A percentile compares a stretch with the other conserved stretches of the same genome.
These are phyloP conservation scores for Yarrowia sp. DNA, from an alignment of 805 yeast species.

Conservation along the genomic window DNA sequence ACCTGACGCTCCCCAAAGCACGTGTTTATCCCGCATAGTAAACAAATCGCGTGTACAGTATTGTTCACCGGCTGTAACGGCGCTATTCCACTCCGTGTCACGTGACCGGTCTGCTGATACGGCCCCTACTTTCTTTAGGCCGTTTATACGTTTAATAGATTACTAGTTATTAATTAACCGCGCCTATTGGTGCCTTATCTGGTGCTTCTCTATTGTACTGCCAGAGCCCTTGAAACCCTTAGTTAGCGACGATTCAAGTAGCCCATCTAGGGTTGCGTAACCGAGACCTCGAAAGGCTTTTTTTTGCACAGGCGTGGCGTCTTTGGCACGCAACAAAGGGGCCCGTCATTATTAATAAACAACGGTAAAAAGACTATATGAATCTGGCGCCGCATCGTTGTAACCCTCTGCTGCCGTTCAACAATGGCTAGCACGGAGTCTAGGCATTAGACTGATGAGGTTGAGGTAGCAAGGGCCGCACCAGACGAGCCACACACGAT, in stretches of 20 bases:
- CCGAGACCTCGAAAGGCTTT: too few relatives aligned
- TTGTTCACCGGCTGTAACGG: too few relatives aligned
- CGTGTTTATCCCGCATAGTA: background rate
- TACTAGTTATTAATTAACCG: background rate
- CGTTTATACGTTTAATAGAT: too few relatives aligned
- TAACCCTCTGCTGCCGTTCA: background rate
- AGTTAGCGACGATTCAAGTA: too few relatives aligned
- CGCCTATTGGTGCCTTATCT: background rate
- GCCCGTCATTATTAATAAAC: background rate
- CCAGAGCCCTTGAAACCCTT: too few relatives aligned
- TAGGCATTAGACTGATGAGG: constrained; percentile 13
- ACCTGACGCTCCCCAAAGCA: background rate
- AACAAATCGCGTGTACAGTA: too few relatives aligned
- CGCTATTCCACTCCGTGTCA: too few relatives aligned
- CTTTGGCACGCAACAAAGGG: background rate
- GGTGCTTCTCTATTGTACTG: too few relatives aligned
- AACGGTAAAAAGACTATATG: background rate
- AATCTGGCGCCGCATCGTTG: background rate
- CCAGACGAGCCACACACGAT: background rate
- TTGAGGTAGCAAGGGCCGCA: background rate
- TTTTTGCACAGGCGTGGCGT: background rate
- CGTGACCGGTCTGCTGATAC: too few relatives aligned
- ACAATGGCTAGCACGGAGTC: constrained; percentile 13
- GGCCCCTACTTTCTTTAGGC: too few relatives aligned
- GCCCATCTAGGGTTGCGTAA: too few relatives aligned